These are phyloP conservation scores for Penicillium sp. DNA, from an alignment of 2,329 filamentous ascomycete species.

Conservation along the genomic window DNA sequence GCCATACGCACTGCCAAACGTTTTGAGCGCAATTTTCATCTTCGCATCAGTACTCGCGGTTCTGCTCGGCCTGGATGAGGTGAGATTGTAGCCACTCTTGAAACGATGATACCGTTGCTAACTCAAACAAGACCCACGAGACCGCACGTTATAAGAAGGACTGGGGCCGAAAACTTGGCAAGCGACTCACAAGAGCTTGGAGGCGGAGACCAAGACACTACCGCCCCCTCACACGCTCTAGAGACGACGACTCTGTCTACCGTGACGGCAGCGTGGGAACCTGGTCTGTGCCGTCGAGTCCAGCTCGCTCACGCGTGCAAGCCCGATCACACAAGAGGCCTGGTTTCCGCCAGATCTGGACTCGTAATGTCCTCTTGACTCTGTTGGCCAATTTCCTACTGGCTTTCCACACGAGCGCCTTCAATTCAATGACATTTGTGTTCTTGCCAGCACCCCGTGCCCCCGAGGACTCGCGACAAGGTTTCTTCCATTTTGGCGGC, in stretches of 20 bases:
- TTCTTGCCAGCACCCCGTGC: slow-evolving; percentile 73
- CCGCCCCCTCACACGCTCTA: slow-evolving; percentile 32
- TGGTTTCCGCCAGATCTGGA: slow-evolving; percentile 55
- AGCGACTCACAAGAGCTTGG: slow-evolving; percentile 32
- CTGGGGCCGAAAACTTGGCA: slow-evolving; percentile 44
- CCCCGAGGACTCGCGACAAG: slow-evolving; percentile 42
- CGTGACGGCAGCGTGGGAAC: slow-evolving; percentile 30
- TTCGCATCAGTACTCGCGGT: slow-evolving; percentile 57
- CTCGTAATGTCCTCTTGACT: slow-evolving; percentile 56
- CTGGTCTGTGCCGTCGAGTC: slow-evolving; percentile 30
- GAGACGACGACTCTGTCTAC: slow-evolving; percentile 35
- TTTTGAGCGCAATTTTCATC: slow-evolving; percentile 66
- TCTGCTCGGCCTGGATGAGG: slow-evolving; percentile 68
- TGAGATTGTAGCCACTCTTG: slow-evolving; percentile 26
- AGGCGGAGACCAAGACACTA: slow-evolving; percentile 36
- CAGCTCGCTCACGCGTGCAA: slow-evolving; percentile 24
- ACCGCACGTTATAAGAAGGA: slow-evolving; percentile 42
- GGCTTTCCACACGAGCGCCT: slow-evolving; percentile 73
- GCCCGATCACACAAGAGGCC: slow-evolving; percentile 44
- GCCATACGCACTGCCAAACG: slow-evolving; percentile 70
- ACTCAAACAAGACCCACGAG: slow-evolving; percentile 36
- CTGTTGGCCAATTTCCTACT: slow-evolving; percentile 68
- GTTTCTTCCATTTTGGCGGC: slow-evolving; percentile 64
- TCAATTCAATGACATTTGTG: slow-evolving; percentile 74
- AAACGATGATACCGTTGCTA: background rate